Conservation (phyloP, 2,329 filamentous ascomycete species). For the Venturia carpophila region DNA sequence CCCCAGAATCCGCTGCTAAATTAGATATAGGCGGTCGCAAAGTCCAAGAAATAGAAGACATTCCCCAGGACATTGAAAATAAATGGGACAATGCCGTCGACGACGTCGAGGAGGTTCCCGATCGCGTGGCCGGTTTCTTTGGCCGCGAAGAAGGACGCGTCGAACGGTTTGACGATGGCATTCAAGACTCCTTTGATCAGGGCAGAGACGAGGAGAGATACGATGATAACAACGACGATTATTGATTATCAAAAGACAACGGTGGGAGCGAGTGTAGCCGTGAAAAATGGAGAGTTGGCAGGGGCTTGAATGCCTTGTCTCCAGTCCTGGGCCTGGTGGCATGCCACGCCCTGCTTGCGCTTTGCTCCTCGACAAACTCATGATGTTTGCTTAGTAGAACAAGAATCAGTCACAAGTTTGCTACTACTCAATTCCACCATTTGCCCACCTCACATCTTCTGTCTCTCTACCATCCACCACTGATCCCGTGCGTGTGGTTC, state of each 20-base stretch:
- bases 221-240: slow-evolving; percentile 21
- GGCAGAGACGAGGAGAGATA: slow-evolving; percentile 30
- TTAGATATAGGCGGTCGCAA: slow-evolving; percentile 19
- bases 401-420: no score
- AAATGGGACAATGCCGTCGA: slow-evolving; percentile 30
- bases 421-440: no score
- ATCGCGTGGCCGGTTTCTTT: slow-evolving; percentile 26
- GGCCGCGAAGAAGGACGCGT: slow-evolving; percentile 5
- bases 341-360: no score
- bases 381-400: no score
- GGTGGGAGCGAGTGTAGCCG: no score
- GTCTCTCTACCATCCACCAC: no score
- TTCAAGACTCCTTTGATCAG: slow-evolving; percentile 39
- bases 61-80: slow-evolving; percentile 25
- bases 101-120: slow-evolving; percentile 31
- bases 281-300: no score
- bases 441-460: no score
- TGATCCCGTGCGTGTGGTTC: no score
- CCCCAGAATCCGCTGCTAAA: slow-evolving; percentile 22
- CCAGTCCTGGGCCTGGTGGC: no score
- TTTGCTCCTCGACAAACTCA: no score
- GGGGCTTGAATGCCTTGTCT: no score
- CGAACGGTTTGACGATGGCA: slow-evolving; percentile 32
- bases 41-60: slow-evolving; percentile 30
- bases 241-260: not conserved